Percentiles rank a stretch among this genome's conserved stretches.
Conservation (phyloP, 1,139 yeast genomes). For the Debaryomycetaceae sp. region DNA sequence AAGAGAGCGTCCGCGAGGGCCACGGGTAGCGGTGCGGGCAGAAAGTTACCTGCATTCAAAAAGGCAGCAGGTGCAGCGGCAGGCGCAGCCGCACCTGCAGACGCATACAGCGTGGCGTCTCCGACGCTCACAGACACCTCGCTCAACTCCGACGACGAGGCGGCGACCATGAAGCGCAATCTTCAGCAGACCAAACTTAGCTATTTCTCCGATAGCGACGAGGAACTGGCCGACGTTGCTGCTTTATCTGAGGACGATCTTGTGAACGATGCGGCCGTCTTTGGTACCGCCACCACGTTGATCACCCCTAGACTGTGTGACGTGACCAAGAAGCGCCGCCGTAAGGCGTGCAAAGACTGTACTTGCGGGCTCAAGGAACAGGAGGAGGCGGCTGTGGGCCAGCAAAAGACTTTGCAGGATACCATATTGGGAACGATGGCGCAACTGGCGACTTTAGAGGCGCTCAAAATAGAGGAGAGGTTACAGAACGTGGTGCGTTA, state of each 20-base stretch:
- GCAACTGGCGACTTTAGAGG: constrained; percentile 49
- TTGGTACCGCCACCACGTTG: constrained; percentile 24
- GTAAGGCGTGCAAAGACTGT: constrained; percentile 94
- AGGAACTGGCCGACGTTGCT: constrained; percentile 37
- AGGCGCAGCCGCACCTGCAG: constrained; percentile 3
- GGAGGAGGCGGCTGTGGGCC: constrained; percentile 53
- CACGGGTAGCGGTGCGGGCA: constrained; percentile 3
- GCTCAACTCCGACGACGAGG: constrained; percentile 35
- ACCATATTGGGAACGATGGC: constrained; percentile 46
- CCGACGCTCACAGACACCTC: constrained; percentile 42
- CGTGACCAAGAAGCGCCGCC: constrained; percentile 51
- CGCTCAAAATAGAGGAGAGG: constrained; percentile 48
- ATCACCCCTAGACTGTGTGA: constrained; percentile 49
- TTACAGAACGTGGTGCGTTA: constrained; percentile 51
- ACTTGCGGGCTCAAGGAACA: constrained; percentile 91
- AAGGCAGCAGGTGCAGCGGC: constrained; percentile 5
- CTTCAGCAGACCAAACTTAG: constrained; percentile 45
- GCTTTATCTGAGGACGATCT: constrained; percentile 42
- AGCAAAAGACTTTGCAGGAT: constrained; percentile 45
- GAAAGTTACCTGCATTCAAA: constrained; percentile 5
- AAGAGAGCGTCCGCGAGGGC: constrained; percentile 14
- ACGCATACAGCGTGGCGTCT: background rate
- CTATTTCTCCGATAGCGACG: constrained; percentile 49
- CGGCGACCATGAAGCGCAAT: constrained; percentile 36
- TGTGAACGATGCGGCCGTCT: constrained; percentile 19